phyloP scores from a whole-genome alignment of 371 early-diverging fungal species.

The Mucor indicus region DNA sequence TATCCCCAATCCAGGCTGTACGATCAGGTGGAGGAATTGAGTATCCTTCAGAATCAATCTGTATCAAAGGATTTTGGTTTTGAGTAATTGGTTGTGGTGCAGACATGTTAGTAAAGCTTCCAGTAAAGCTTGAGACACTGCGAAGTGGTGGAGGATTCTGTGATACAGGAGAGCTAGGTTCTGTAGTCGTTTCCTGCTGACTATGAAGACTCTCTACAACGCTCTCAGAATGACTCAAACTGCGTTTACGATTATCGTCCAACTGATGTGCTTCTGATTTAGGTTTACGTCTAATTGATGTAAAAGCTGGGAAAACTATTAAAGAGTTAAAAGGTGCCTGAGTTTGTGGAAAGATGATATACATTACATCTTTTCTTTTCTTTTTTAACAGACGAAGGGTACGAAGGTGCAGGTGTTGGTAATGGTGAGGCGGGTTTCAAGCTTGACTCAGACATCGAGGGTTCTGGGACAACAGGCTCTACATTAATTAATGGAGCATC shows the following conservation, averaged over 20 bases:
- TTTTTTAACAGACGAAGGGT: slow-evolving; percentile 3
- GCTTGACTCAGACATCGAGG: slow-evolving; percentile 15
- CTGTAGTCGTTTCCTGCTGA: too few species aligned
- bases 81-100: slow-evolving; percentile 9
- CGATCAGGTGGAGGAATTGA: slow-evolving; percentile 21
- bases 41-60: slow-evolving; percentile 17
- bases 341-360: not conserved
- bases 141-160: slow-evolving; percentile 14
- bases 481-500: not conserved
- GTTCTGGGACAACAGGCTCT: slow-evolving; percentile 13
- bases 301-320: slow-evolving; percentile 27
- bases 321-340: not conserved
- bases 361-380: slow-evolving; percentile 9
- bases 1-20: not conserved
- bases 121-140: slow-evolving; percentile 32
- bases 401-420: not conserved
- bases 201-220: too few species aligned
- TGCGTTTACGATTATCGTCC: slow-evolving; percentile 2
- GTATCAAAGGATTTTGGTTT: slow-evolving; percentile 5
- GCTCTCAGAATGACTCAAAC: not conserved
- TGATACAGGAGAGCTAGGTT: slow-evolving; percentile 18
- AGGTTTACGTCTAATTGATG: slow-evolving; percentile 39
- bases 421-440: slow-evolving; percentile 4
- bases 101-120: slow-evolving; percentile 18
- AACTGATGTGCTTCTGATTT: slow-evolving; percentile 4